Percentiles rank a stretch among this genome's conserved stretches.
phyloP scores from a whole-genome alignment of 257 asterid genomes.

The Solanum arcanum region DNA sequence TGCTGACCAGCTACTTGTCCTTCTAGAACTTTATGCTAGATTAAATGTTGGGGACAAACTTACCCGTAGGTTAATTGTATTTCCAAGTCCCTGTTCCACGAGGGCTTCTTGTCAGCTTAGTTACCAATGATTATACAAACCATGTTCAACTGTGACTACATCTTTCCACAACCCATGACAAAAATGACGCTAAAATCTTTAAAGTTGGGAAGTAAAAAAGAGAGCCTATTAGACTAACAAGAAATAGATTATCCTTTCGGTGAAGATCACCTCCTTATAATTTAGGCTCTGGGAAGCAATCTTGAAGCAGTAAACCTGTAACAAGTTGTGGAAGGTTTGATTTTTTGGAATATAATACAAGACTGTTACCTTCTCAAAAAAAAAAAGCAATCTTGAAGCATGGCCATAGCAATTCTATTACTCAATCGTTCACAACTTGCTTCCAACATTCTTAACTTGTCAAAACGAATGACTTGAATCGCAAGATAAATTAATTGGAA shows the following conservation, averaged over 20 bases:
- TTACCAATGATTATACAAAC: background rate
- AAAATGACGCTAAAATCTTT: background rate
- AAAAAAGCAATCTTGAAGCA: background rate
- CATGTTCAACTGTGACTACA: background rate
- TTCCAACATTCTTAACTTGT: background rate
- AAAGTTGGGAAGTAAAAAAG: background rate
- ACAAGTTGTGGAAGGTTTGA: too few species aligned
- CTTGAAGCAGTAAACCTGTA: background rate
- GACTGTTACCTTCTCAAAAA: too few species aligned
- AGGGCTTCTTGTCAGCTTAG: background rate
- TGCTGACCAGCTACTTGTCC: background rate
- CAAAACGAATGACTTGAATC: background rate
- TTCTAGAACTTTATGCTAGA: background rate
- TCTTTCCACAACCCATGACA: background rate
- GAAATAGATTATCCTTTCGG: background rate
- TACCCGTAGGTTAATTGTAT: background rate
- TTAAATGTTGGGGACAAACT: background rate
- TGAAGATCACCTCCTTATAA: background rate
- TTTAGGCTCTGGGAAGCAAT: background rate
- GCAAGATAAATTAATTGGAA: background rate
- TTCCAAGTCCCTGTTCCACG: background rate
- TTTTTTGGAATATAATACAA: too few species aligned
- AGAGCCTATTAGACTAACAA: background rate
- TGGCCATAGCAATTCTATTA: background rate
- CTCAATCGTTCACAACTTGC: background rate